Evolutionary conservation across 306 rosid species (phyloP).

Genomic region (Fragaria iinumae): DNA sequence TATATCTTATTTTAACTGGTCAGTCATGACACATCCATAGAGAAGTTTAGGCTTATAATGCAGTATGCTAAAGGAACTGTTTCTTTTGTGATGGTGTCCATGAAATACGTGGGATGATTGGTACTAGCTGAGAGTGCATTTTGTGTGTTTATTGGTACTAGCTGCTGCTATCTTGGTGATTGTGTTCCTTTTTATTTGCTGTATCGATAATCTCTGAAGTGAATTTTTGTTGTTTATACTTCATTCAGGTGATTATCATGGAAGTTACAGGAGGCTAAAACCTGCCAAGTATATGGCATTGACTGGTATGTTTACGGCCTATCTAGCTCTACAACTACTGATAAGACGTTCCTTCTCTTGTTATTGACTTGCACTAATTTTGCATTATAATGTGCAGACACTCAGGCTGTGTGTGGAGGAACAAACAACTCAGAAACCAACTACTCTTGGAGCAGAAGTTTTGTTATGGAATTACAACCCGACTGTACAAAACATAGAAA

Average conservation of each 20-base stretch:
- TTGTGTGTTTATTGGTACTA: neutral
- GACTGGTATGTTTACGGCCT: constrained; percentile 42
- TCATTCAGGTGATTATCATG: constrained; percentile 45
- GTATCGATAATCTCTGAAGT: constrained; percentile 13
- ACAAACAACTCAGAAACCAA: constrained; percentile 30
- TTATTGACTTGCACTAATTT: neutral
- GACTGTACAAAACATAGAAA: constrained; percentile 69
- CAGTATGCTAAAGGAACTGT: neutral
- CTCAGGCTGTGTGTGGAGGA: constrained; percentile 58
- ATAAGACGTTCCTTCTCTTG: neutral
- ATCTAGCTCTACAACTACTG: neutral
- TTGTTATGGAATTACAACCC: constrained; percentile 83
- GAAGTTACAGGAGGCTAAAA: constrained; percentile 73
- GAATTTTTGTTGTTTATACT: constrained; percentile 16
- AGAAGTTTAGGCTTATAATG: neutral
- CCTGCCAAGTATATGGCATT: constrained; percentile 46
- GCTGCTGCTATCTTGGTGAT: neutral
- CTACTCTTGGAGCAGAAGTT: constrained; percentile 41
- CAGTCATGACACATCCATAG: neutral
- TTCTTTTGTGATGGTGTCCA: neutral
- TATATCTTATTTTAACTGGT: neutral
- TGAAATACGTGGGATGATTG: neutral
- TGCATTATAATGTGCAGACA: constrained; percentile 37
- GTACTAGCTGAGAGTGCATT: neutral
- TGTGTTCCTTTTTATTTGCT: neutral